Percentiles rank a stretch among this genome's conserved stretches.
Conservation (phyloP, 371 early-diverging fungal species). For the Rhizopus sp. region DNA sequence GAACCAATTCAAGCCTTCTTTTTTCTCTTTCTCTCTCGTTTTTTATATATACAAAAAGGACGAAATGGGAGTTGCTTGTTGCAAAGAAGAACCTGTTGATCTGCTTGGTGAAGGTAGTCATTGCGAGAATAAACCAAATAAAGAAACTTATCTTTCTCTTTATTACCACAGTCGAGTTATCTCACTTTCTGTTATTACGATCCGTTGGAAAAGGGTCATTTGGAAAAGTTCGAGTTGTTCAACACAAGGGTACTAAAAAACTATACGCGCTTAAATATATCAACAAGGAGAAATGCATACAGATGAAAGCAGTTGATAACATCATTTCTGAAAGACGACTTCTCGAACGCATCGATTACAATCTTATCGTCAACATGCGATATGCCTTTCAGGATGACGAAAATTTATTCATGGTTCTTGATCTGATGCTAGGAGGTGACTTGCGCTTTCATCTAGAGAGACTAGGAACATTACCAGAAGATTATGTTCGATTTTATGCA, state of each 20-base stretch:
- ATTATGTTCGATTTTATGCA: slow-evolving; percentile 75
- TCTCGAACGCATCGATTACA: slow-evolving; percentile 51
- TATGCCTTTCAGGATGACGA: slow-evolving; percentile 86
- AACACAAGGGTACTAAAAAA: slow-evolving; percentile 71
- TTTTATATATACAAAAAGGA: too few relatives aligned
- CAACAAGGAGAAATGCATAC: slow-evolving; percentile 59
- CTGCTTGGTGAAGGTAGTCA: slow-evolving; percentile 41
- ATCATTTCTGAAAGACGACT: slow-evolving; percentile 60
- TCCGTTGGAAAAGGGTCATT: slow-evolving; percentile 78
- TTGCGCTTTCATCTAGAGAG: slow-evolving; percentile 78
- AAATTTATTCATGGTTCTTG: slow-evolving; percentile 79
- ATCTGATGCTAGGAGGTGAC: slow-evolving; percentile 89
- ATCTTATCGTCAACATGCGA: slow-evolving; percentile 69
- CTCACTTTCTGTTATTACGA: slow-evolving; percentile 68
- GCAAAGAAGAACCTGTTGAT: slow-evolving; percentile 42
- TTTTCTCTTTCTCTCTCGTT: too few relatives aligned
- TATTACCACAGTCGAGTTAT: slow-evolving; percentile 40
- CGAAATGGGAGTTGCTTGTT: slow-evolving; percentile 44
- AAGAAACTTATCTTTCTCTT: neutral
- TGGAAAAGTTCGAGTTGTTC: slow-evolving; percentile 85
- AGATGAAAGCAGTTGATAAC: slow-evolving; percentile 57
- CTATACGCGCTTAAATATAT: slow-evolving; percentile 68
- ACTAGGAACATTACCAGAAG: slow-evolving; percentile 62
- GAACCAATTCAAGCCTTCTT: too few relatives aligned
- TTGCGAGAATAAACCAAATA: neutral